phyloP scores from a whole-genome alignment of 805 yeast species.

The Schizosaccharomyces osmophilus region DNA sequence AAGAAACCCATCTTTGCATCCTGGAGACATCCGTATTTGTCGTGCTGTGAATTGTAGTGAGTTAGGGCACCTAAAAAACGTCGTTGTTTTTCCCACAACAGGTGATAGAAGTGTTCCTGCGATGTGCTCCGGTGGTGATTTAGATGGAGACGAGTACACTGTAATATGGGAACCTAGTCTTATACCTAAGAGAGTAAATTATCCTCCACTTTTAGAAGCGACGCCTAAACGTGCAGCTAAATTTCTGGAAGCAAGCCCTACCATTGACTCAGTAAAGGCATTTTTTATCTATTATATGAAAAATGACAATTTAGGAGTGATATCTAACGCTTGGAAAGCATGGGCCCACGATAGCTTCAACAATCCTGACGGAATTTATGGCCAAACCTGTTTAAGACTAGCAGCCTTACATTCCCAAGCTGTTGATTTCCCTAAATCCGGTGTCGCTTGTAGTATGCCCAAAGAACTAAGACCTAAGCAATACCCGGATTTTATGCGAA shows the following conservation, averaged over 20 bases:
- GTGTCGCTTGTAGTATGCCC: background rate
- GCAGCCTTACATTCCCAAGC: background rate
- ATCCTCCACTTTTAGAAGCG: background rate
- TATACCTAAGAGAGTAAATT: background rate
- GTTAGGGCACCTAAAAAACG: conserved; percentile 2
- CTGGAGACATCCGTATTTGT: conserved; percentile 4
- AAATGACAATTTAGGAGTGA: background rate
- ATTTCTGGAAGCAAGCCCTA: background rate
- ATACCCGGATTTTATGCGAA: background rate
- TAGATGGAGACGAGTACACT: conserved; percentile 5
- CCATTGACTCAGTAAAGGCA: background rate
- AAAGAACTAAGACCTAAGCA: background rate
- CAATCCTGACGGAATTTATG: background rate
- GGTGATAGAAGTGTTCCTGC: conserved; percentile 4
- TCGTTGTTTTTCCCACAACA: conserved; percentile 3
- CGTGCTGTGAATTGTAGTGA: background rate
- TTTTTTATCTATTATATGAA: background rate
- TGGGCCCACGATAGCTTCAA: background rate
- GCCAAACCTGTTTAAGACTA: background rate
- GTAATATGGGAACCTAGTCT: conserved; percentile 4
- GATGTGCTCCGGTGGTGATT: conserved; percentile 5
- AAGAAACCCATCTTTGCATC: conserved; percentile 4
- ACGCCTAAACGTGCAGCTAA: background rate
- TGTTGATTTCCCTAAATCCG: background rate
- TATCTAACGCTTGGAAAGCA: conserved; percentile 1